Percentiles rank a stretch among this genome's conserved stretches.
phyloP scores from a whole-genome alignment of 306 rosid species.

The Prunus davidiana region DNA sequence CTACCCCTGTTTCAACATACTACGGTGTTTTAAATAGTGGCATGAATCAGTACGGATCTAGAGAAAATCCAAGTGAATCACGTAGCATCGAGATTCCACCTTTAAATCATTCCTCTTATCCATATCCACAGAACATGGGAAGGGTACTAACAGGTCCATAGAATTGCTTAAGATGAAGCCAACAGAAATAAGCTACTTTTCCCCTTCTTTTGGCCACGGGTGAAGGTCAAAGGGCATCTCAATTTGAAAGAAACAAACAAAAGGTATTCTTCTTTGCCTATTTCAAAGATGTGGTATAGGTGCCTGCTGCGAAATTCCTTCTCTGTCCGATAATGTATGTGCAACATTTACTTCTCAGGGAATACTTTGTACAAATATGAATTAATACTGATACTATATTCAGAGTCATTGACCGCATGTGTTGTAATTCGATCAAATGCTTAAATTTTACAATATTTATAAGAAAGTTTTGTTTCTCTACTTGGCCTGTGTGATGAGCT shows the following conservation, averaged over 20 bases:
- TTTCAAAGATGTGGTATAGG: conserved; percentile 41
- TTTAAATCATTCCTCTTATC: conserved; percentile 60
- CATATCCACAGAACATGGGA: conserved; percentile 76
- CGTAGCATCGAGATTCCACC: conserved; percentile 38
- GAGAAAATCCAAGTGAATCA: conserved; percentile 57
- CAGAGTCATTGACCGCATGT: conserved; percentile 23
- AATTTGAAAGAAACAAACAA: conserved; percentile 20
- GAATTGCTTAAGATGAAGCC: conserved; percentile 25
- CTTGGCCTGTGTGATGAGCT: conserved; percentile 3
- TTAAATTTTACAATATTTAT: conserved; percentile 36
- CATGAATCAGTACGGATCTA: conserved; percentile 55
- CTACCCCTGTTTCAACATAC: conserved; percentile 43
- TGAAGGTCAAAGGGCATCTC: conserved; percentile 32
- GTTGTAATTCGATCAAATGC: conserved; percentile 41
- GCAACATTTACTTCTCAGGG: conserved; percentile 42
- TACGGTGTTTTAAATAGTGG: conserved; percentile 60
- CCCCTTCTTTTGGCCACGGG: conserved; percentile 32
- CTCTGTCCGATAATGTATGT: conserved; percentile 44
- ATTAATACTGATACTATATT: conserved; percentile 42
- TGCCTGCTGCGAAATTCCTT: conserved; percentile 38
- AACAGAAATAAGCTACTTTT: conserved; percentile 26
- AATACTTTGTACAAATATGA: conserved; percentile 56
- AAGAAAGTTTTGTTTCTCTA: conserved; percentile 7
- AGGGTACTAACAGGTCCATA: conserved; percentile 85
- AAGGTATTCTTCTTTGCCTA: conserved; percentile 30